A percentile compares a stretch with the other conserved stretches of the same genome.
Conservation (phyloP, 2,329 filamentous ascomycete species). For the Fusarium udum region DNA sequence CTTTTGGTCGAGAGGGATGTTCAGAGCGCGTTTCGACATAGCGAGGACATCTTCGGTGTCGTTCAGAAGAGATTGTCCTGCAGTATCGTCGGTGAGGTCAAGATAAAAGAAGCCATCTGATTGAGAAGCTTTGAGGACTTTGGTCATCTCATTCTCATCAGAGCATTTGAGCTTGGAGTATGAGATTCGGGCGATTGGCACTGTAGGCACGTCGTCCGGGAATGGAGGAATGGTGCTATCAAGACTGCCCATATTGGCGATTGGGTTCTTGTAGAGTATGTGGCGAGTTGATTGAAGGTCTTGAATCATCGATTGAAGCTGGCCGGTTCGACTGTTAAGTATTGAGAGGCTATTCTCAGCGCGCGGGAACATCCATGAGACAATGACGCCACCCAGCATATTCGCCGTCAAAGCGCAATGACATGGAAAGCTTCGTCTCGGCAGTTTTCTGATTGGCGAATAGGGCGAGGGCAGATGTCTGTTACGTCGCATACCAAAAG, state of each 20-base stretch:
- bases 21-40: not conserved
- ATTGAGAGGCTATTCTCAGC: not conserved
- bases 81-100: rapidly evolving
- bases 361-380: not conserved
- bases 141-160: not conserved
- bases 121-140: not conserved
- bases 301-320: not conserved
- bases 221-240: not conserved
- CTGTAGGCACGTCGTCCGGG: not conserved
- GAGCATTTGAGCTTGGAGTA: not conserved
- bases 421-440: not conserved
- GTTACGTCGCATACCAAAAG: not conserved
- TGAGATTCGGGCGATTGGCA: not conserved
- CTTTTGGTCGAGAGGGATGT: not conserved
- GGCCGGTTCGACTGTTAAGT: not conserved
- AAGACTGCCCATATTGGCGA: not conserved
- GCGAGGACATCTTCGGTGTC: not conserved
- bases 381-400: not conserved
- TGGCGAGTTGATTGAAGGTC: not conserved
- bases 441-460: not conserved
- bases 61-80: not conserved
- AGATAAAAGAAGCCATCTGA: not conserved
- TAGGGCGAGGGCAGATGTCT: rapidly evolving
- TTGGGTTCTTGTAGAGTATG: rapidly evolving
- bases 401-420: not conserved